These are phyloP conservation scores for Apiospora pterosperma DNA, from an alignment of 2,329 filamentous ascomycete genomes.

Conservation along the genomic window DNA sequence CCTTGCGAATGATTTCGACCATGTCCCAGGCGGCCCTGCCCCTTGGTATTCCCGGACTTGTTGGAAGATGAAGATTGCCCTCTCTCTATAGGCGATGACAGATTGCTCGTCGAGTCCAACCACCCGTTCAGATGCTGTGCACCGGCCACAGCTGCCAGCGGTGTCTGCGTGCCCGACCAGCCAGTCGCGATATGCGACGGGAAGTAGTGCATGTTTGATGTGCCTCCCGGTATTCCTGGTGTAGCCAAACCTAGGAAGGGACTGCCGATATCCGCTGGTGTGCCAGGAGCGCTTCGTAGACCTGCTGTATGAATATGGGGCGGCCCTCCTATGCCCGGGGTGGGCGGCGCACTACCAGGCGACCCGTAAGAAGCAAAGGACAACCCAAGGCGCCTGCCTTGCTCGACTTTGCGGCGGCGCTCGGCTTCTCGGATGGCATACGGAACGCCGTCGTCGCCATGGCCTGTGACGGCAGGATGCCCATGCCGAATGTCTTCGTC, in stretches of 20 bases:
- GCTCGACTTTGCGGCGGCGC: constrained; percentile 29
- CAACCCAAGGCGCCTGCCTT: constrained; percentile 22
- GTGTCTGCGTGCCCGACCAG: constrained; percentile 73
- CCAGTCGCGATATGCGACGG: constrained; percentile 71
- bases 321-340: constrained; percentile 20
- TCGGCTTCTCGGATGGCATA: constrained; percentile 31
- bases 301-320: constrained; percentile 38
- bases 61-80: constrained; percentile 42
- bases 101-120: constrained; percentile 28
- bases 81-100: not conserved
- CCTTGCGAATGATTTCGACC: not conserved
- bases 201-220: constrained; percentile 78
- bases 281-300: constrained; percentile 26
- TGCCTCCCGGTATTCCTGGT: constrained; percentile 65
- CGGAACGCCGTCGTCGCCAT: constrained; percentile 21
- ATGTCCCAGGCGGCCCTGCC: constrained; percentile 3
- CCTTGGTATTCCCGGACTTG: constrained; percentile 38
- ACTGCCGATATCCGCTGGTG: constrained; percentile 45
- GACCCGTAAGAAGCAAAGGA: not conserved
- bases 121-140: constrained; percentile 58
- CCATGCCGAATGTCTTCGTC: constrained; percentile 29
- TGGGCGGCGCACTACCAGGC: not conserved
- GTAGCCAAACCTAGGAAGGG: constrained; percentile 56
- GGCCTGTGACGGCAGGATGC: constrained; percentile 3
- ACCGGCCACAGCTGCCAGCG: constrained; percentile 74